Conservation (phyloP, 192 early-diverging fungal genomes). For the Coemansia sp. region DNA sequence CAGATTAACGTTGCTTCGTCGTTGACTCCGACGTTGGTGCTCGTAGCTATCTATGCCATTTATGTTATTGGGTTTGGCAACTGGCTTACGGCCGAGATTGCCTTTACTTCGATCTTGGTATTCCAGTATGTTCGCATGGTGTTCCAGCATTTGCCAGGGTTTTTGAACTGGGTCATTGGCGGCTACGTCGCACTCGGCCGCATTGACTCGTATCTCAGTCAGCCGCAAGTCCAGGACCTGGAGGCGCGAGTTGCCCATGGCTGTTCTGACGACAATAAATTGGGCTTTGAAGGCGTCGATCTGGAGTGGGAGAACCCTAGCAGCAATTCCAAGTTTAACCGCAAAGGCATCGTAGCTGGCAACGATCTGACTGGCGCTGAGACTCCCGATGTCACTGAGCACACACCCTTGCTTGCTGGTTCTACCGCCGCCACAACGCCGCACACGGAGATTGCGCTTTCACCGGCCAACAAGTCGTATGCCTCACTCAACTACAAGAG, state of each 20-base stretch:
- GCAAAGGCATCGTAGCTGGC: neutral
- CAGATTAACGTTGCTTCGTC: constrained; percentile 58
- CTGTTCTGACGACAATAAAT: neutral
- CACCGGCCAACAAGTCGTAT: neutral
- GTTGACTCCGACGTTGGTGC: constrained; percentile 67
- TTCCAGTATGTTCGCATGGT: constrained; percentile 69
- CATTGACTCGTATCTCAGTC: constrained; percentile 13
- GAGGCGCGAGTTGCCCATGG: neutral
- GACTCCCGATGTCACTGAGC: neutral
- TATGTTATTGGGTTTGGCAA: constrained; percentile 66
- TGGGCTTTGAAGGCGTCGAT: constrained; percentile 17
- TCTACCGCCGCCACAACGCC: neutral
- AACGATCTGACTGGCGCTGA: neutral
- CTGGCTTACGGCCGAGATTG: constrained; percentile 64
- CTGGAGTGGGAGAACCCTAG: constrained; percentile 13
- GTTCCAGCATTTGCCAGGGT: constrained; percentile 63
- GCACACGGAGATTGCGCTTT: neutral
- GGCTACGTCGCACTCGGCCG: constrained; percentile 17
- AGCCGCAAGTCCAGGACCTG: constrained; percentile 11
- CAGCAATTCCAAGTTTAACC: neutral
- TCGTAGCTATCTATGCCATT: constrained; percentile 62
- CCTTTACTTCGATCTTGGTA: constrained; percentile 74
- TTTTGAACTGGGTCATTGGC: constrained; percentile 56
- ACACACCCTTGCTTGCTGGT: constrained; percentile 9
- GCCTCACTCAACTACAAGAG: neutral